These are phyloP conservation scores for Pythium periplocum DNA, from an alignment of 352 stramenopile species.

Conservation along the genomic window DNA sequence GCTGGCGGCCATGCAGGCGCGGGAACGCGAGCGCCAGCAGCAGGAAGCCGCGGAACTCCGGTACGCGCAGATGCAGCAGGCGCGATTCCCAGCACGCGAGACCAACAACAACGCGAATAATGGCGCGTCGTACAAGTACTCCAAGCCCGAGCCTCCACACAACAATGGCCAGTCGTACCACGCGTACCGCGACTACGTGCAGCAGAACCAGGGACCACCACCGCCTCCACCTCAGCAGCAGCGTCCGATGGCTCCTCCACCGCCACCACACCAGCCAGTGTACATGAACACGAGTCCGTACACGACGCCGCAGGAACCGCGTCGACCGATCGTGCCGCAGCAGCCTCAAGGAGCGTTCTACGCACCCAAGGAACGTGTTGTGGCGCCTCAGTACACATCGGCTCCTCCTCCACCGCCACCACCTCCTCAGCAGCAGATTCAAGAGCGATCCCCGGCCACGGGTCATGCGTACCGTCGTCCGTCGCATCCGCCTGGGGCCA, in stretches of 20 bases:
- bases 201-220: too few relatives aligned
- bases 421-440: conserved; percentile 31
- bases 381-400: too few relatives aligned
- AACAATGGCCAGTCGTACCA: conserved; percentile 10
- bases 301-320: too few relatives aligned
- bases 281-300: too few relatives aligned
- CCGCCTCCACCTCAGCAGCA: too few relatives aligned
- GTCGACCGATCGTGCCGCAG: too few relatives aligned
- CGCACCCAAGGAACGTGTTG: too few relatives aligned
- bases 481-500: conserved; percentile 8
- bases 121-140: conserved; percentile 18
- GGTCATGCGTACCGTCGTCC: conserved; percentile 9
- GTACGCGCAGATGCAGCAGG: conserved; percentile 45
- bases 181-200: conserved; percentile 15
- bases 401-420: conserved; percentile 10
- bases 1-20: conserved; percentile 46
- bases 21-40: conserved; percentile 42
- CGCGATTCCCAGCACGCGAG: conserved; percentile 21
- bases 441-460: conserved; percentile 6
- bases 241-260: too few relatives aligned
- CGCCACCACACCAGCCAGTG: too few relatives aligned
- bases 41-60: conserved; percentile 41
- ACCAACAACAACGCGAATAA: too few relatives aligned
- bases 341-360: too few relatives aligned
- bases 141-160: conserved; percentile 21